Percentiles rank a stretch among this genome's conserved stretches.
Evolutionary conservation across 176 grass and related monocot species (phyloP).

Genomic region (Eleusine indica): DNA sequence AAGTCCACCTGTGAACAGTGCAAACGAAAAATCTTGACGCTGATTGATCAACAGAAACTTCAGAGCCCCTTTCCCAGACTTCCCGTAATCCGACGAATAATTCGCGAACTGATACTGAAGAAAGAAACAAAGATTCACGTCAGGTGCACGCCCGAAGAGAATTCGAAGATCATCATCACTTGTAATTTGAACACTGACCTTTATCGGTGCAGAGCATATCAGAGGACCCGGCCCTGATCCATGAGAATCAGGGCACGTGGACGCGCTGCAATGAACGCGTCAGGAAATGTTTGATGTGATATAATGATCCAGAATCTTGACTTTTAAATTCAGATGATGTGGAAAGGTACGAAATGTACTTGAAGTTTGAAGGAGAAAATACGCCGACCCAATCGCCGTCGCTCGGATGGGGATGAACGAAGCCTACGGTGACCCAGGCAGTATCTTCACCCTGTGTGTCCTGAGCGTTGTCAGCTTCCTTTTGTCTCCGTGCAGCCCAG

Average conservation of each 20-base stretch:
- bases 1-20: conserved; percentile 72
- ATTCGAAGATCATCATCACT: background rate
- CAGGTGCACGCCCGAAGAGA: background rate
- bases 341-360: conserved; percentile 37
- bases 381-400: conserved; percentile 77
- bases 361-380: conserved; percentile 87
- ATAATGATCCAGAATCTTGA: background rate
- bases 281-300: background rate
- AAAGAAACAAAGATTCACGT: background rate
- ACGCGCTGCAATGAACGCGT: conserved; percentile 45
- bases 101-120: conserved; percentile 81
- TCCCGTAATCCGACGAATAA: conserved; percentile 54
- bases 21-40: conserved; percentile 78
- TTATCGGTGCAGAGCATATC: conserved; percentile 84
- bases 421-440: conserved; percentile 63
- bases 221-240: conserved; percentile 48
- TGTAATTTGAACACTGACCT: conserved; percentile 47
- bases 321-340: background rate
- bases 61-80: conserved; percentile 47
- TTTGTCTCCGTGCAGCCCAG: background rate
- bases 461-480: background rate
- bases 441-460: conserved; percentile 69
- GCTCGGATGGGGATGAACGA: conserved; percentile 43
- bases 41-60: conserved; percentile 87
- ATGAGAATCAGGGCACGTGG: conserved; percentile 56